Percentiles rank a stretch among this genome's conserved stretches.
Evolutionary conservation across 108 stramenopile species (phyloP).

Genomic region (Cylindrotheca fusiformis): DNA sequence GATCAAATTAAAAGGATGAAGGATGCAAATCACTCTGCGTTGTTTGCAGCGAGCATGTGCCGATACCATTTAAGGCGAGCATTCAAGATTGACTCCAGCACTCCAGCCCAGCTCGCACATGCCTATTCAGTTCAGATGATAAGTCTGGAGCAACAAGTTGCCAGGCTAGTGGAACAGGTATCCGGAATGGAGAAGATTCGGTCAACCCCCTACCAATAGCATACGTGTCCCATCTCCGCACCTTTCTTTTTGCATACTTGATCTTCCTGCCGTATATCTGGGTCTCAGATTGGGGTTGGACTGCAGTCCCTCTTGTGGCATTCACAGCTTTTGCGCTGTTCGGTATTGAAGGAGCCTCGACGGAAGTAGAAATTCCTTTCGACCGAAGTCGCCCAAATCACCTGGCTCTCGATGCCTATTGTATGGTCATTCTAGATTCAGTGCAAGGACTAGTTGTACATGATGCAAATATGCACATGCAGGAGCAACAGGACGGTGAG

Average conservation of each 20-base stretch:
- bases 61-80: constrained; percentile 31
- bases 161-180: constrained; percentile 39
- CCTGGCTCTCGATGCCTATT: constrained; percentile 46
- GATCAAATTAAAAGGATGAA: constrained; percentile 24
- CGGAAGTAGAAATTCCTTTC: constrained; percentile 49
- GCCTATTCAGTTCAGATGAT: constrained; percentile 26
- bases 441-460: constrained; percentile 31
- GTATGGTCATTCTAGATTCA: constrained; percentile 24
- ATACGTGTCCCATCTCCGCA: constrained; percentile 68
- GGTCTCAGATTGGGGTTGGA: constrained; percentile 41
- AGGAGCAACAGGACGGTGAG: constrained; percentile 10
- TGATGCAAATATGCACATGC: constrained; percentile 35
- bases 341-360: constrained; percentile 49
- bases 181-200: constrained; percentile 79
- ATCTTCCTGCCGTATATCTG: constrained; percentile 39
- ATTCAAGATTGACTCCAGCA: constrained; percentile 15
- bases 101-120: constrained; percentile 30
- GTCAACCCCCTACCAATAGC: constrained; percentile 73
- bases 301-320: constrained; percentile 33
- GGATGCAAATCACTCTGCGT: constrained; percentile 28
- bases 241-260: constrained; percentile 64
- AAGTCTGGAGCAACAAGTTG: constrained; percentile 21
- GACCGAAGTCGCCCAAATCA: constrained; percentile 34
- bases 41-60: constrained; percentile 32
- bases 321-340: constrained; percentile 44